Base-by-base conservation (phyloP, 257 asterid species). In the Rauvolfia tetraphylla region DNA sequence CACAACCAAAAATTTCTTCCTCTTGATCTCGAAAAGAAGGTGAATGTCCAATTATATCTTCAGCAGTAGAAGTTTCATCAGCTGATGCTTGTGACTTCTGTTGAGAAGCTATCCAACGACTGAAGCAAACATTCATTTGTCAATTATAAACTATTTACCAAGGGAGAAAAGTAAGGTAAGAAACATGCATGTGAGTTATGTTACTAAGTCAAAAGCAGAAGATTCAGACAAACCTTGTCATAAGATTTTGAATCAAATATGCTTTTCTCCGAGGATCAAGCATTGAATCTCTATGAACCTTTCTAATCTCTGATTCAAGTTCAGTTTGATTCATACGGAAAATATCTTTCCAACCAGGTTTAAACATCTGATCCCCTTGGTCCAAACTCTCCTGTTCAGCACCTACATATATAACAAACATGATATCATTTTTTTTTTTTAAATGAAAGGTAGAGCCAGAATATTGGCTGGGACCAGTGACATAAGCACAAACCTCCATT, bases 61-160 rank as follows among this genome's bases (percentile, higher is more conserved):
- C 84, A 54, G 68, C 56, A 67, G 14, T n/a, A 22, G 86, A 76
- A 48, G 76, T 74, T 76, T 83, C 84, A 66, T 79, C 85, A 41
- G 51, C 46, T 71, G 80, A 73, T 68, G 83, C 84, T 76, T 86
- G 89, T 76, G 84, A 81, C 74, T 83, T 86, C 76, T 86, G 89
- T 79, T 86, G 89, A 79, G 85, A 81, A 82, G 89, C 89, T 79
- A 86, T 83, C 89, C 89, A 86, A 31, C 87, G 87, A 78, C 89
- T 86, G 75, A 41, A 76, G 20, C 69, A 76, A 44, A 34, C 53
- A 73, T 76, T 62, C 33, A 54, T 36, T 17, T 36, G 15, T 39
- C 17, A 68, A 75, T 48, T 13, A 78, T 66, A 39, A 49, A 39
- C 48, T 29, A 76, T 46, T 68, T 46, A 53, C 56, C 59, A 23